Evolutionary conservation across 805 yeast genomes (phyloP), one percentile per base, ranked within the genome.

Genomic region (Metahyphopichia silvanorum): DNA sequence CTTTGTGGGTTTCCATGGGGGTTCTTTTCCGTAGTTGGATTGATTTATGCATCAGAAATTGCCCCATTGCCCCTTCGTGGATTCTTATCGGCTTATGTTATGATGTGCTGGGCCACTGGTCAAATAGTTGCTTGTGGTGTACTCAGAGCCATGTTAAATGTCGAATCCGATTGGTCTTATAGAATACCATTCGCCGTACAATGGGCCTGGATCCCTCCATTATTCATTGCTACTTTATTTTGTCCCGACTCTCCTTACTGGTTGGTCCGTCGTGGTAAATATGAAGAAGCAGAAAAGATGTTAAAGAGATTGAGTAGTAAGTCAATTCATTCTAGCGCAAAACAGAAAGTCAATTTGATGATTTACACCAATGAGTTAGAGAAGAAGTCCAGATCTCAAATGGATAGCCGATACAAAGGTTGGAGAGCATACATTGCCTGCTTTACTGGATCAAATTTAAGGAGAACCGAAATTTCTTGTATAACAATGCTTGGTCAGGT

Each of bases 211-310:
- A 29, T 46, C 37, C 57, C 58, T 1, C 42, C 53, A 11, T 46
- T 55, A 23, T 27, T 55, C 22, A 55, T 53, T 29, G 45, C n/a
- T n/a, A n/a, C n/a, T 59, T 23, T 55, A 35, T 34, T 43, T 61
- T 17, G 60, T 13, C 71, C 71, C 1, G 71, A 66, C 30, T 61
- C 69, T 6, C 73, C 73, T 11, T 61, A 65, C 63, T 63, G 55
- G 57, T 48, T 59, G 31, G 55, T 57, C 21, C 55, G 47, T 31
- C 49, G 51, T 20, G 60, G 60, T 7, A 43, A 43, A 25, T 18
- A 39, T 12, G 47, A 35, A 1, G 61, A 63, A 16, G 67, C 69
- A 18, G 48, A 43, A 26, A 25, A 37, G 5, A 39, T 50, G 8
- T 31, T 58, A 21, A 44, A 40, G 39, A 44, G 46, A 13, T 34